Conservation (phyloP, 352 stramenopile species). For the Discostella stelligera region DNA sequence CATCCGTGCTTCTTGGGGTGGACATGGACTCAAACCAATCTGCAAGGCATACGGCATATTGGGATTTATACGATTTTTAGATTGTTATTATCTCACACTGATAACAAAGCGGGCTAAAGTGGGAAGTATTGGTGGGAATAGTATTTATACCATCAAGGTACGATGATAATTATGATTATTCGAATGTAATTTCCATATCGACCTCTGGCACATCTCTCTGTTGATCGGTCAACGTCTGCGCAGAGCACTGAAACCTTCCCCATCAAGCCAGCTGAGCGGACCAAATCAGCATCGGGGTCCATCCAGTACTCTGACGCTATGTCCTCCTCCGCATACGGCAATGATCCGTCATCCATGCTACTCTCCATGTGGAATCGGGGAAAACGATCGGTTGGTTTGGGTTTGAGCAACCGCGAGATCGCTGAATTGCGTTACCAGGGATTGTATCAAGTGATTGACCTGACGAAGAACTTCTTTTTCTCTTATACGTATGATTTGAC, state of each 20-base stretch:
- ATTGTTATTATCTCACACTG: conserved; percentile 98
- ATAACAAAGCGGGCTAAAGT: conserved; percentile 96
- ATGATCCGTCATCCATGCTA: conserved; percentile 73
- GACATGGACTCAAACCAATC: conserved; percentile 74
- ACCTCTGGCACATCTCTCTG: not conserved
- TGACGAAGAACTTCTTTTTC: conserved; percentile 99
- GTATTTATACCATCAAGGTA: conserved; percentile 96
- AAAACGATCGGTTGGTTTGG: conserved; percentile 74
- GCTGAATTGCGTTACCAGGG: conserved; percentile 89
- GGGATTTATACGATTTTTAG: conserved; percentile 96
- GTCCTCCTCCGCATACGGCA: conserved; percentile 4
- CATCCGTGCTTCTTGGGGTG: not conserved
- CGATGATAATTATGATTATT: conserved; percentile 35
- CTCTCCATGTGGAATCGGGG: conserved; percentile 81
- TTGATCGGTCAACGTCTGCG: not conserved
- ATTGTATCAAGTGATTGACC: conserved; percentile 97
- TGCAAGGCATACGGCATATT: conserved; percentile 94
- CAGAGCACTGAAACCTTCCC: conserved; percentile 78
- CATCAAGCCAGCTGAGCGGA: conserved; percentile 73
- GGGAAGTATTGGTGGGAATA: conserved; percentile 92
- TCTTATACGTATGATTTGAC: conserved; percentile 98
- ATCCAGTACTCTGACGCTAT: conserved; percentile 40
- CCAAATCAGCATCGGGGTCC: conserved; percentile 30
- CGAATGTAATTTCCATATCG: not conserved
- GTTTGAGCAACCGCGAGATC: conserved; percentile 81